Evolutionary conservation across 768 basidiomycete genomes (phyloP).

Genomic region (Podaxis sp.): DNA sequence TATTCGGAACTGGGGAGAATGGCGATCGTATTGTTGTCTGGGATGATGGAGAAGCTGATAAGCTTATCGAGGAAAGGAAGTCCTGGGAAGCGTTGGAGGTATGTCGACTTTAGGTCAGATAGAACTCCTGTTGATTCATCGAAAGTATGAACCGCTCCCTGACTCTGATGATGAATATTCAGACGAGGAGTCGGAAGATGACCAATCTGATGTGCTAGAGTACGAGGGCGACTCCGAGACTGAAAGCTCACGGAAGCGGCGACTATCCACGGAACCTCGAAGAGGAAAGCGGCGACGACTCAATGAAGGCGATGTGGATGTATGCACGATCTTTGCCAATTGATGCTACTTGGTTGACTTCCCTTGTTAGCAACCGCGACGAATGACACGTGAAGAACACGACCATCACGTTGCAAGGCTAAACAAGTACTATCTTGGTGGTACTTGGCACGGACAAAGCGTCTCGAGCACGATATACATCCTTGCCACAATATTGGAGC

Average conservation of each 20-base stretch:
- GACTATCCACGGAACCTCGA: constrained; percentile 28
- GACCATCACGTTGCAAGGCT: constrained; percentile 61
- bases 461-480: constrained; percentile 88
- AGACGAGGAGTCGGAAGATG: constrained; percentile 47
- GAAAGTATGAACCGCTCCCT: constrained; percentile 75
- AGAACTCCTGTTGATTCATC: constrained; percentile 8
- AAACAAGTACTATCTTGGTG: constrained; percentile 80
- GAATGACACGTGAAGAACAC: constrained; percentile 72
- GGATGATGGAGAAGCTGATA: constrained; percentile 85
- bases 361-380: constrained; percentile 41
- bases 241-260: constrained; percentile 39
- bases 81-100: constrained; percentile 88
- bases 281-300: constrained; percentile 56
- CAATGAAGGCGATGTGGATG: constrained; percentile 40
- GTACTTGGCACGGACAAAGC: constrained; percentile 88
- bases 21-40: constrained; percentile 82
- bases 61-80: constrained; percentile 66
- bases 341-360: constrained; percentile 8
- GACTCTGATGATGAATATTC: constrained; percentile 67
- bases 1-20: constrained; percentile 72
- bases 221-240: constrained; percentile 41
- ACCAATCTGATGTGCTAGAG: constrained; percentile 45
- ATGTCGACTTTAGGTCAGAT: constrained; percentile 23
- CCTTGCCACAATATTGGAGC: constrained; percentile 86
- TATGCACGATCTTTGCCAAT: constrained; percentile 11